phyloP scores from a whole-genome alignment of 495 filamentous ascomycete genomes.

The Platismatia glauca region DNA sequence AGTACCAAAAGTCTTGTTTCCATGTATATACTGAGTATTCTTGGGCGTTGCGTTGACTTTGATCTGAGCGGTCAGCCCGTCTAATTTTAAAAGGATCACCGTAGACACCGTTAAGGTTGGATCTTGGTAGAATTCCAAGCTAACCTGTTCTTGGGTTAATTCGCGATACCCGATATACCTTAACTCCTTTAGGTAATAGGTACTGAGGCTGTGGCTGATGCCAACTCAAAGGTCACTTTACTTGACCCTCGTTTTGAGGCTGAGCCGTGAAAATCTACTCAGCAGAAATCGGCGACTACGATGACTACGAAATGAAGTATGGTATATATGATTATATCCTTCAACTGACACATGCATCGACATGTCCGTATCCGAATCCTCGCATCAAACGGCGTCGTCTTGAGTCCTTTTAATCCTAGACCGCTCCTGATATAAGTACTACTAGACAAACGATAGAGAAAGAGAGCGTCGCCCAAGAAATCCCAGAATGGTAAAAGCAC shows the following conservation, averaged over 20 bases:
- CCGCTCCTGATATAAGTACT: too few species aligned
- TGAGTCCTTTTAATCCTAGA: not conserved
- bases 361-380: not conserved
- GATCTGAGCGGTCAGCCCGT: too few species aligned
- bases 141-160: not conserved
- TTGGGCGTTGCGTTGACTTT: not conserved
- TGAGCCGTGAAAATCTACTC: not conserved
- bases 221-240: not conserved
- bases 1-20: not conserved
- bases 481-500: constrained; percentile 29
- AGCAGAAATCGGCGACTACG: not conserved
- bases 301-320: not conserved
- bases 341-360: not conserved
- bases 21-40: too few species aligned
- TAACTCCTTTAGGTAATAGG: too few species aligned
- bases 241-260: not conserved
- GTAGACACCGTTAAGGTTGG: not conserved
- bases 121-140: not conserved
- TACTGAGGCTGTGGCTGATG: not conserved
- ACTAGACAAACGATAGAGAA: too few species aligned
- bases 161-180: too few species aligned
- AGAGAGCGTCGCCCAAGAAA: not conserved
- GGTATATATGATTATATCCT: not conserved
- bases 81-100: too few species aligned
- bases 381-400: not conserved